Base-by-base conservation (phyloP, 441 rosid genomes). In the Croton setiger region DNA sequence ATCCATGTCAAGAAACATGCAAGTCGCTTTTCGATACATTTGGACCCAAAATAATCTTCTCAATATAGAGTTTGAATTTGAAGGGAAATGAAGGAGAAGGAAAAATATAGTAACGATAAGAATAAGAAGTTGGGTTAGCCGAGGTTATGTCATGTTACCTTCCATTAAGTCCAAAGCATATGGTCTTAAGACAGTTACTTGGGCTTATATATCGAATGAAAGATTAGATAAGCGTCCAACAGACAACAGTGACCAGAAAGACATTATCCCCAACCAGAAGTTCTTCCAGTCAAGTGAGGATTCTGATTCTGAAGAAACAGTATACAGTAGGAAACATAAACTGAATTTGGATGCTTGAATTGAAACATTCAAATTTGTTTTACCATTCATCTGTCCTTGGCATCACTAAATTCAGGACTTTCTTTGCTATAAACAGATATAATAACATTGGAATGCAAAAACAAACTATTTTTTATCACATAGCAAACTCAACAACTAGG, bases 401-500 rank as follows among this genome's bases (percentile, higher is more conserved):
- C 31, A 53, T 61, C 10, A 62, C 65, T 62, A 18, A 14, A 62
- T 44, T 41, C 13, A 44, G 20, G 51, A 14, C 21, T 21, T 62
- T 52, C 10, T 21, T 10, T 23, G 33, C 66, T 9, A 17, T 7
- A 7, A 43, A 20, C 5, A 35, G 7, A 4, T 39, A 7, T 39
- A 39, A 39, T 7, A 37, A 37, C 43, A 39, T 5, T 4, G 2
- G 31, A 43, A 12, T 11, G 5, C 14, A 51, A 44, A 14, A 8
- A 64, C 51, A 47, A 44, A 35, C 56, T 18, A 47, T 64, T 44
- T 27, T 27, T 45, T 9, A 27, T 63, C 56, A 27, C 21, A 62
- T 63, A 20, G 47, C 36, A 39, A 43, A 27, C 31, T 66, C 37
- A 17, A 20, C 15, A 51, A 71, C 57, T 64, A 15, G 44, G 33